Evolutionary conservation across 306 rosid species (phyloP).

Genomic region (Echinosophora koreensis): DNA sequence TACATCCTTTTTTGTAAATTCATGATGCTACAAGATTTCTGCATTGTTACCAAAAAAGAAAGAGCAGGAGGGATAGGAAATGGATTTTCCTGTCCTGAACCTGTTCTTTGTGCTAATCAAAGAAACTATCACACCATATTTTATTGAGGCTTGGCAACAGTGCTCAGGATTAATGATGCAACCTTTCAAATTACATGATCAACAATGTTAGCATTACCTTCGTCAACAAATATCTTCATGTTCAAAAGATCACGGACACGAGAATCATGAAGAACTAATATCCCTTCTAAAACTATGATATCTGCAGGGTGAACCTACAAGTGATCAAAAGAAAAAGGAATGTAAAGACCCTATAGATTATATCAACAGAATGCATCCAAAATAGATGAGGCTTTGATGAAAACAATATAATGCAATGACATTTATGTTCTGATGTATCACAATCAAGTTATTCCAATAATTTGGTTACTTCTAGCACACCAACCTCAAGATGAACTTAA

Average conservation of each 20-base stretch:
- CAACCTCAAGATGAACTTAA: neutral
- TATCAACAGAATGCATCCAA: neutral
- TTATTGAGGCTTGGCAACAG: neutral
- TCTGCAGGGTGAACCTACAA: slow-evolving; percentile 78
- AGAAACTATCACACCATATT: neutral
- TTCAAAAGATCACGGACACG: slow-evolving; percentile 82
- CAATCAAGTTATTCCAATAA: neutral
- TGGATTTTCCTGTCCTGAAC: neutral
- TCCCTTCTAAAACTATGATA: slow-evolving; percentile 86
- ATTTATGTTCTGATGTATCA: neutral
- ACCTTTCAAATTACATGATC: neutral
- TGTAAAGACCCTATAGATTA: neutral
- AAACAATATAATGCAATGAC: neutral
- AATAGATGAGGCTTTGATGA: neutral
- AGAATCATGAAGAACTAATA: slow-evolving; percentile 80
- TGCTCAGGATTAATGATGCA: neutral
- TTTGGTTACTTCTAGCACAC: neutral
- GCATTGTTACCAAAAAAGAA: neutral
- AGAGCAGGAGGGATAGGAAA: neutral
- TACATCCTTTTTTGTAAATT: neutral
- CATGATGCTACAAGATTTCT: neutral
- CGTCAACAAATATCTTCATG: slow-evolving; percentile 95
- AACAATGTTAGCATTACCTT: slow-evolving; percentile 58
- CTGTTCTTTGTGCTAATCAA: neutral
- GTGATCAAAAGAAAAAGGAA: neutral